Percentiles rank a stretch among this genome's conserved stretches.
phyloP scores from a whole-genome alignment of 1,139 yeast species.

The Hyphopichia khmerensis region DNA sequence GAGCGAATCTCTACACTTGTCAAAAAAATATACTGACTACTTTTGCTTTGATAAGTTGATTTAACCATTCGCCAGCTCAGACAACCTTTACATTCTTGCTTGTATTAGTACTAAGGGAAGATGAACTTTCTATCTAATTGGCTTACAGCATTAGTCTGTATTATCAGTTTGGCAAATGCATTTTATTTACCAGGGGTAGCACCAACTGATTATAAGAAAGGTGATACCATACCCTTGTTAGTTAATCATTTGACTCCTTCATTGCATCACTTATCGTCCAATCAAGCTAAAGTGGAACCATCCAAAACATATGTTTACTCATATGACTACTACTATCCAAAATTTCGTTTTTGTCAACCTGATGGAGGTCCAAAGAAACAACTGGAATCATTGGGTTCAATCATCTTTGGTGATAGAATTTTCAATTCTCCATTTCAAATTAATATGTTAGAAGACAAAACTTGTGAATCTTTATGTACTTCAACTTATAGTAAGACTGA shows the following conservation, averaged over 20 bases:
- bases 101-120: background rate
- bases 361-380: conserved; percentile 67
- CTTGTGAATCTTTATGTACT: conserved; percentile 67
- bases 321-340: conserved; percentile 82
- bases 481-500: conserved; percentile 61
- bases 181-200: conserved; percentile 96
- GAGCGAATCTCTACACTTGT: conserved; percentile 1
- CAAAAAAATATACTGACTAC: background rate
- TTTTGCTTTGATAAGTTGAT: background rate
- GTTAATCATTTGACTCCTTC: conserved; percentile 92
- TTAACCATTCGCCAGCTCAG: background rate
- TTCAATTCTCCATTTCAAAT: conserved; percentile 88
- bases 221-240: conserved; percentile 69
- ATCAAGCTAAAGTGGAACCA: conserved; percentile 17
- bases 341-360: conserved; percentile 84
- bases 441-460: conserved; percentile 68
- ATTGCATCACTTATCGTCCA: conserved; percentile 42
- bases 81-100: background rate
- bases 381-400: conserved; percentile 88
- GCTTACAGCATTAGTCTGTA: conserved; percentile 16
- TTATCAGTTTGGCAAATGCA: conserved; percentile 37
- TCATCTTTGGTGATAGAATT: conserved; percentile 92
- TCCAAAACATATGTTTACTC: conserved; percentile 64
- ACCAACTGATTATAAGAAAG: conserved; percentile 79
- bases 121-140: conserved; percentile 9